Evolutionary conservation across 1,284 basidiomycete genomes (phyloP).

Genomic region (Moesziomyces antarcticus): DNA sequence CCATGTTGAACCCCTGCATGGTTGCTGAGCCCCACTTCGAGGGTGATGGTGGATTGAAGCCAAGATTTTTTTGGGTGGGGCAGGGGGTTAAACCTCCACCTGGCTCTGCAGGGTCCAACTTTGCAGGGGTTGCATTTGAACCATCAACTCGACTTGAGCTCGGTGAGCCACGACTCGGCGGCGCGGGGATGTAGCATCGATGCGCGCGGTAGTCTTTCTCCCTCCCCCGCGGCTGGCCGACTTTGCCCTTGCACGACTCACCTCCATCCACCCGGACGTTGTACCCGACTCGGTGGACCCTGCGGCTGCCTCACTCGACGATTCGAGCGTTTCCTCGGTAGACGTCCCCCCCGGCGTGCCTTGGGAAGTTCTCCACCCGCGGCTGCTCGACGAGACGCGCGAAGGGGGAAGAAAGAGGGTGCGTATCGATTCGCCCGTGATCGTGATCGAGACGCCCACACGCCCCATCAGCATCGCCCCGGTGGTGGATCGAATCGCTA

Average conservation of each 20-base stretch:
- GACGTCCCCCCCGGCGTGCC: conserved; percentile 3
- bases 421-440: conserved; percentile 18
- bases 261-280: not conserved
- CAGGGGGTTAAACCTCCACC: no score
- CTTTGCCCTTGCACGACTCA: not conserved
- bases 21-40: conserved; percentile 1
- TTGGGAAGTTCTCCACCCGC: conserved; percentile 12
- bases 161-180: no score
- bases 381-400: not conserved
- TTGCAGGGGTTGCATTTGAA: no score
- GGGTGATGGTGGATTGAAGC: not conserved
- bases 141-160: not conserved
- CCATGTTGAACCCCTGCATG: conserved; percentile 66
- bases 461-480: not conserved
- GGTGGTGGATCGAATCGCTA: not conserved
- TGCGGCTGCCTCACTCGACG: not conserved
- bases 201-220: conserved; percentile 21
- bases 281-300: conserved; percentile 26
- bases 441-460: conserved; percentile 31
- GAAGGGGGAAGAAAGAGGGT: conserved; percentile 7
- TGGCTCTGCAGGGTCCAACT: no score
- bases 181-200: not conserved
- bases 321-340: conserved; percentile 6
- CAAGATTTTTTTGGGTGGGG: no score
- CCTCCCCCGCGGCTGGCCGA: conserved; percentile 7